These are phyloP conservation scores for Sporothrix pseudoabietina DNA, from an alignment of 2,329 filamentous ascomycete species.

Conservation along the genomic window DNA sequence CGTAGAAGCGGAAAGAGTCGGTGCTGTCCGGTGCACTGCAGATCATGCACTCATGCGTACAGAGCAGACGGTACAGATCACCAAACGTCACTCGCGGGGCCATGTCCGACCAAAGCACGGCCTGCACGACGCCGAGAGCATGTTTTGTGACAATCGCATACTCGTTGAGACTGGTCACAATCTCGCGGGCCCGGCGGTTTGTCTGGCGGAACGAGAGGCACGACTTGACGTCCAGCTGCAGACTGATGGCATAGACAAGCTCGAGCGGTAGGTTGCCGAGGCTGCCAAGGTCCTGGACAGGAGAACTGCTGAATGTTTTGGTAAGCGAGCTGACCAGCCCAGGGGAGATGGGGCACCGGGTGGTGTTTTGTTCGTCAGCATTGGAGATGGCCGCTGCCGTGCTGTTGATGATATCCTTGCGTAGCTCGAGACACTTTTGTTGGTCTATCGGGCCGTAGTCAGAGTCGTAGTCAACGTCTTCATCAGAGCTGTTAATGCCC, in stretches of 20 bases:
- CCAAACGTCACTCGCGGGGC: conserved; percentile 16
- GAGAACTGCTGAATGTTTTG: too few relatives aligned
- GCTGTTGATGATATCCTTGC: not conserved
- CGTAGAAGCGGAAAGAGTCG: conserved; percentile 20
- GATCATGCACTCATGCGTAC: conserved; percentile 28
- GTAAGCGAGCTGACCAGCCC: not conserved
- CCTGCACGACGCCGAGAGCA: conserved; percentile 24
- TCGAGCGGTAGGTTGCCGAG: conserved; percentile 23
- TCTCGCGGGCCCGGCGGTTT: conserved; percentile 21
- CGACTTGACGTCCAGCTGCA: conserved; percentile 20
- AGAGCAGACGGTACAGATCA: conserved; percentile 22
- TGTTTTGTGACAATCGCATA: not conserved
- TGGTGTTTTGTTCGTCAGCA: not conserved
- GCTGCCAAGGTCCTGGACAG: not conserved
- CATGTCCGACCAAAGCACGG: conserved; percentile 23
- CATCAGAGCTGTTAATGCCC: too few relatives aligned
- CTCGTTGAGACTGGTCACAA: conserved; percentile 6
- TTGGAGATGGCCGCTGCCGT: not conserved
- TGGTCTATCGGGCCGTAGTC: too few relatives aligned
- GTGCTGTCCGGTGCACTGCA: conserved; percentile 19
- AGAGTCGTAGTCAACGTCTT: too few relatives aligned
- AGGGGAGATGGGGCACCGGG: not conserved
- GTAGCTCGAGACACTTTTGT: too few relatives aligned
- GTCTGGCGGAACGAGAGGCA: conserved; percentile 24
- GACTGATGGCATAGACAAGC: conserved; percentile 3